Evolutionary conservation across 139 green algal genomes (phyloP).

Genomic region (Zygnema circumcarinatum): DNA sequence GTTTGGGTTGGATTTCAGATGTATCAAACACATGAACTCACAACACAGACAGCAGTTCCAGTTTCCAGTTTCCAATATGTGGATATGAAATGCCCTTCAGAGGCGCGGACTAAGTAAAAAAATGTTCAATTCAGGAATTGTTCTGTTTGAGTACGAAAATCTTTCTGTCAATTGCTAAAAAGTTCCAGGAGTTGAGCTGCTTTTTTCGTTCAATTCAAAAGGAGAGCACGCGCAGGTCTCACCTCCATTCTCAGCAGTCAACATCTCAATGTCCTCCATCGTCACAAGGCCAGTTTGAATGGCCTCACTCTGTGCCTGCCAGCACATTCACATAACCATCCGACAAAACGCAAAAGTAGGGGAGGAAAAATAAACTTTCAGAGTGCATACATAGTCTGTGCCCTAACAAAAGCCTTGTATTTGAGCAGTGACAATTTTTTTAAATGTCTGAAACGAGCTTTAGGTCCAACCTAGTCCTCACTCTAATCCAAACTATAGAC

Average conservation of each 20-base stretch:
- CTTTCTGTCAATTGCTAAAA: neutral
- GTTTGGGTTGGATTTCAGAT: neutral
- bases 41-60: neutral
- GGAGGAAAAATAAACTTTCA: too few species aligned
- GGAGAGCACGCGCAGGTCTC: neutral
- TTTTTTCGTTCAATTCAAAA: neutral
- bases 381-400: too few species aligned
- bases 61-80: neutral
- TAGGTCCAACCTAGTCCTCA: too few species aligned
- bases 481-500: too few species aligned
- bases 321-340: neutral
- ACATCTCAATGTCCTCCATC: neutral
- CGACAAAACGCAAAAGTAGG: neutral
- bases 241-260: neutral
- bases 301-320: neutral
- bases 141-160: neutral
- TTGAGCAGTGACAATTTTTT: too few species aligned
- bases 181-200: neutral
- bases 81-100: neutral
- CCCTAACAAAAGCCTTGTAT: too few species aligned
- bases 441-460: too few species aligned
- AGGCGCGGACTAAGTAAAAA: neutral
- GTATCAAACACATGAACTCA: neutral
- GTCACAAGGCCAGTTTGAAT: neutral
- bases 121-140: neutral